Evolutionary conservation across 2,329 filamentous ascomycete genomes (phyloP).

Genomic region (Pyrenochaeta sp.): DNA sequence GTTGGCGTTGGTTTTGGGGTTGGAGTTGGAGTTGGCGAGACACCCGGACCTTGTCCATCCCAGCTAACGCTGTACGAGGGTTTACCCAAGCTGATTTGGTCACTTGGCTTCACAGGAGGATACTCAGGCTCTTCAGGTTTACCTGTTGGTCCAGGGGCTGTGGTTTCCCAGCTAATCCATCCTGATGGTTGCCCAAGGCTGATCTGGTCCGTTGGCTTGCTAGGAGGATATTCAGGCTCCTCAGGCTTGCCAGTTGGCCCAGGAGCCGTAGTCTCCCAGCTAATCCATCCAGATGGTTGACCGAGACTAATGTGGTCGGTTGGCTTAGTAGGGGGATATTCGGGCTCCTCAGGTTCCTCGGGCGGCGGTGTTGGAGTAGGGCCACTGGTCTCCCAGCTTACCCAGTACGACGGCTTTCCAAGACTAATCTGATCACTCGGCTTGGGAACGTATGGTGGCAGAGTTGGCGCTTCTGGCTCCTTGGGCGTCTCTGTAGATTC

Average conservation of each 20-base stretch:
- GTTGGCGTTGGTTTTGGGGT: slow-evolving; percentile 3
- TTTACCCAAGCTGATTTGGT: slow-evolving; percentile 10
- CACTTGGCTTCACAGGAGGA: slow-evolving; percentile 13
- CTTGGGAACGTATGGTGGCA: not conserved
- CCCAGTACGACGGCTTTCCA: slow-evolving; percentile 12
- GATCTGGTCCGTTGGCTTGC: slow-evolving; percentile 22
- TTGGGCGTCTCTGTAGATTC: not conserved
- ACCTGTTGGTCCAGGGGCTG: slow-evolving; percentile 3
- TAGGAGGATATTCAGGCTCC: slow-evolving; percentile 4
- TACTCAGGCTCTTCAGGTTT: slow-evolving; percentile 10
- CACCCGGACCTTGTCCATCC: slow-evolving; percentile 1
- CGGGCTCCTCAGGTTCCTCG: slow-evolving; percentile 10
- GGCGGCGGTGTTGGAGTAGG: slow-evolving; percentile 9
- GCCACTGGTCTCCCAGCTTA: slow-evolving; percentile 13
- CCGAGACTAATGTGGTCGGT: slow-evolving; percentile 14
- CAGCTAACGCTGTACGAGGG: slow-evolving; percentile 11
- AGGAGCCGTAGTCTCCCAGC: slow-evolving; percentile 5
- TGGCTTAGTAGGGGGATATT: slow-evolving; percentile 12
- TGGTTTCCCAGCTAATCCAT: slow-evolving; percentile 24
- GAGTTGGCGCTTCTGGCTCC: not conserved
- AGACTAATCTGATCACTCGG: slow-evolving; percentile 13
- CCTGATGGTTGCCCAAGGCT: slow-evolving; percentile 20
- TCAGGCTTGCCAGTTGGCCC: slow-evolving; percentile 5
- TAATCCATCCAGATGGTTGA: slow-evolving; percentile 7
- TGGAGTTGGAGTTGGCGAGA: not conserved